Evolutionary conservation across 2,329 filamentous ascomycete genomes (phyloP).

Genomic region (Dendryphion nanum): DNA sequence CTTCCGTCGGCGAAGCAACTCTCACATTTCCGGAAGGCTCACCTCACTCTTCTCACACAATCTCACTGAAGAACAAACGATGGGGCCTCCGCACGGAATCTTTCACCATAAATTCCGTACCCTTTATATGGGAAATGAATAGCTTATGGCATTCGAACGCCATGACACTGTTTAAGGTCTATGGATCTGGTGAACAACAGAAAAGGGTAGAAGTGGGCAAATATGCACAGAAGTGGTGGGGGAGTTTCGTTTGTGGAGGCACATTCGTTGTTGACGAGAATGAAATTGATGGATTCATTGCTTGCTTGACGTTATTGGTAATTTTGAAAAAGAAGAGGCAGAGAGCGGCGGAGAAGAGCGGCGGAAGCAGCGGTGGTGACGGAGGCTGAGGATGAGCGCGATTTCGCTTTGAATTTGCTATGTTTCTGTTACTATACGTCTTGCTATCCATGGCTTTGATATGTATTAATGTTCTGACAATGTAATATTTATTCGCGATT

Average conservation of each 20-base stretch:
- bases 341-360: constrained; percentile 15
- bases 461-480: no score
- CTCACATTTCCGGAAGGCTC: constrained; percentile 19
- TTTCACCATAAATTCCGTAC: constrained; percentile 16
- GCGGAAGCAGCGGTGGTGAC: constrained; percentile 3
- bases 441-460: no score
- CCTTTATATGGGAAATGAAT: constrained; percentile 21
- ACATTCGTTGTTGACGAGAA: constrained; percentile 19
- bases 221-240: constrained; percentile 26
- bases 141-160: constrained; percentile 15
- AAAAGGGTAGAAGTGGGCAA: constrained; percentile 19
- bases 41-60: constrained; percentile 11
- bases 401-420: no score
- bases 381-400: no score
- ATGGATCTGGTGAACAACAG: constrained; percentile 11
- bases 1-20: constrained; percentile 13
- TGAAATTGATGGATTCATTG: constrained; percentile 19
- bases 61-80: constrained; percentile 13
- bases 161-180: constrained; percentile 22
- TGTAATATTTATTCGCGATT: no score
- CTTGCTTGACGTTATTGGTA: constrained; percentile 20
- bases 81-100: constrained; percentile 16
- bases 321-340: constrained; percentile 30
- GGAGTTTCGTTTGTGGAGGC: constrained; percentile 18
- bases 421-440: no score